Evolutionary conservation across 345 rosid genomes (phyloP), one percentile per base, ranked within the genome.

Genomic region (Trapa incisa): DNA sequence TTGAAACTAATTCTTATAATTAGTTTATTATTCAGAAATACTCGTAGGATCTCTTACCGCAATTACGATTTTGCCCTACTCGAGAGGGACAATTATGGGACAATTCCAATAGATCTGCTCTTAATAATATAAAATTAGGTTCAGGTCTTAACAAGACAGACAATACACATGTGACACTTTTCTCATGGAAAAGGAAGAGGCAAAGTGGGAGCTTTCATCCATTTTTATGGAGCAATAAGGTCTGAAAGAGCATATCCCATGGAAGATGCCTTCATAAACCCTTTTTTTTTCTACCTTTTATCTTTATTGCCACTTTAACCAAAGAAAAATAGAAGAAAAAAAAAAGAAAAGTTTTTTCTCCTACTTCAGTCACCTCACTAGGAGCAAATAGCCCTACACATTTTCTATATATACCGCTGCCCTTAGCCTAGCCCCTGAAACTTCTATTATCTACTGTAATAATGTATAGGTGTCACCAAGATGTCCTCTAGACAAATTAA

Each of bases 201-300:
- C 17, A 53, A 53, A n/a, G 58, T 53, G 58, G 58, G 58, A 53
- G 58, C 58, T 22, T 53, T 53, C 58, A 53, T 53, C 58, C n/a
- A 33, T 15, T 35, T 12, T 58, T 58, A 3, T 54, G 32, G 60
- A 54, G 60, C 60, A 54, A 54, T 17, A n/a, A n/a, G 16, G 35
- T 17, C 60, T 10, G 33, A 54, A 22, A 76, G 68, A 75, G 89
- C 77, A 85, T 85, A 85, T 85, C 63, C 86, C 29, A 17, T 74
- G 81, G 82, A 80, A 85, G 85, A 85, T 85, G 79, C 89, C 66
- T 47, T 72, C 82, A 65, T 65, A 66, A 45, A 63, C 74, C 47
- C 56, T 66, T 61, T 73, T 53, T 50, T 62, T 35, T 45, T 29
- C 52, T 42, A 16, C 60, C 32, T 12, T 61, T 73, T 73, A 6